A percentile compares a stretch with the other conserved stretches of the same genome.
Evolutionary conservation across 2,329 filamentous ascomycete species (phyloP).

Genomic region (Aspergillus calidoustus): DNA sequence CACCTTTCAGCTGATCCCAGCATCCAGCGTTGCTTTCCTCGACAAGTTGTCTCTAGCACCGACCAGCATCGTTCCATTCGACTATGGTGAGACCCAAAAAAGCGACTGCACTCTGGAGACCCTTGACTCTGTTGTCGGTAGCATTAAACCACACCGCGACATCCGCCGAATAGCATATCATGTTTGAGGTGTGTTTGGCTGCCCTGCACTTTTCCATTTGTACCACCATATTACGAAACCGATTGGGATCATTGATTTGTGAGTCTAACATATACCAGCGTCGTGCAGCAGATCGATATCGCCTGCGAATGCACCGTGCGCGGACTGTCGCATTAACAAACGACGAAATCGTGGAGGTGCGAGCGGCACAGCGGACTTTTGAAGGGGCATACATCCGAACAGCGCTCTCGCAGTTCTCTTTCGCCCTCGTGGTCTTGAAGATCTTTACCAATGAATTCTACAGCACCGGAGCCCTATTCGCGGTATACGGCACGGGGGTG

Average conservation of each 20-base stretch:
- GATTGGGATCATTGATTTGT: background rate
- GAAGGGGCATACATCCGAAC: slow-evolving; percentile 97
- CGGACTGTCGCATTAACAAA: slow-evolving; percentile 80
- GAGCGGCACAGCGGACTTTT: slow-evolving; percentile 93
- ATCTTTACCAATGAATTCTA: slow-evolving; percentile 98
- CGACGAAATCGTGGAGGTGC: slow-evolving; percentile 88
- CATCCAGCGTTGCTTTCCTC: background rate
- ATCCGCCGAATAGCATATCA: slow-evolving; percentile 18
- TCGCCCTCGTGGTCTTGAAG: slow-evolving; percentile 90
- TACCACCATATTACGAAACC: slow-evolving; percentile 3
- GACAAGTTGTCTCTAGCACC: background rate
- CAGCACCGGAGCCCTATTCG: slow-evolving; percentile 92
- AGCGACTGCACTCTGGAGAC: background rate
- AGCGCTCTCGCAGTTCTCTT: slow-evolving; percentile 91
- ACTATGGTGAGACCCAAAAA: slow-evolving; percentile 10
- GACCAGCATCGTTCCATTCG: slow-evolving; percentile 2
- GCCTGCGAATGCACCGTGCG: slow-evolving; percentile 80
- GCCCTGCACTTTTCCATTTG: slow-evolving; percentile 4
- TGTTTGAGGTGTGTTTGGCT: slow-evolving; percentile 35
- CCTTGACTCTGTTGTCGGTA: background rate
- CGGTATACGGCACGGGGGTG: slow-evolving; percentile 85
- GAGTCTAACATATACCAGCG: slow-evolving; percentile 48
- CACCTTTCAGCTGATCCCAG: slow-evolving; percentile 1
- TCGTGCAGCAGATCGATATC: slow-evolving; percentile 74
- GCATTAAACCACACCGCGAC: background rate